Percentiles rank a stretch among this genome's conserved stretches.
These are phyloP conservation scores for Discostella pseudostelligera DNA, from an alignment of 108 stramenopile genomes.

Conservation along the genomic window DNA sequence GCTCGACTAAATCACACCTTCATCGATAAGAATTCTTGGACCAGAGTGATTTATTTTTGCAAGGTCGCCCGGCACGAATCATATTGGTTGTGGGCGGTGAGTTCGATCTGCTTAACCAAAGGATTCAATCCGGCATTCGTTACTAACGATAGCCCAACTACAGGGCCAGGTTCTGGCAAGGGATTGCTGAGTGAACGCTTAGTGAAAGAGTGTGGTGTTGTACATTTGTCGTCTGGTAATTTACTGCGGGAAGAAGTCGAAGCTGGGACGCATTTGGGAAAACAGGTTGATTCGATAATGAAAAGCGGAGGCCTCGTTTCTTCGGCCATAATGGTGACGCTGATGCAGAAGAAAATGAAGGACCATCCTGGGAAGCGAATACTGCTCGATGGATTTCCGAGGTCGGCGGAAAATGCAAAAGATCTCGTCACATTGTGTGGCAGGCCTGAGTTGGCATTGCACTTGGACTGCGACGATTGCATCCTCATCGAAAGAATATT, in stretches of 20 bases:
- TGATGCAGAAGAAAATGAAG: conserved; percentile 82
- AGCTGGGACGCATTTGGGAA: conserved; percentile 75
- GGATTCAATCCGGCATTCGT: no score
- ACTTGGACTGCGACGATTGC: conserved; percentile 81
- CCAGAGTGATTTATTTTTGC: conserved; percentile 56
- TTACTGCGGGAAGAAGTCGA: conserved; percentile 90
- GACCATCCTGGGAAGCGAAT: conserved; percentile 78
- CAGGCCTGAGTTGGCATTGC: conserved; percentile 73
- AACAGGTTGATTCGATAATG: conserved; percentile 88
- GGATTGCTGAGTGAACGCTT: conserved; percentile 80
- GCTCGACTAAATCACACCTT: no score
- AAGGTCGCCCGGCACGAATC: conserved; percentile 71
- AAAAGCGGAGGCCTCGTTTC: conserved; percentile 80
- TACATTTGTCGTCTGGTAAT: conserved; percentile 93
- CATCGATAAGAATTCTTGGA: conserved; percentile 52
- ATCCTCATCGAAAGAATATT: conserved; percentile 77
- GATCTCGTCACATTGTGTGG: conserved; percentile 78
- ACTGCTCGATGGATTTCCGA: conserved; percentile 89
- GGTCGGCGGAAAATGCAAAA: conserved; percentile 69
- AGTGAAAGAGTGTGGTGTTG: conserved; percentile 83
- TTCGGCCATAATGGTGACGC: conserved; percentile 73
- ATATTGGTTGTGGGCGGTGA: conserved; percentile 91
- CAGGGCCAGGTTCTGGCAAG: conserved; percentile 91
- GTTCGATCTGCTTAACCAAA: no score
- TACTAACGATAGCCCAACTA: background rate